Percentiles rank a stretch among this genome's conserved stretches.
Conservation (phyloP, 768 basidiomycete genomes). For the Suillus variegatus region DNA sequence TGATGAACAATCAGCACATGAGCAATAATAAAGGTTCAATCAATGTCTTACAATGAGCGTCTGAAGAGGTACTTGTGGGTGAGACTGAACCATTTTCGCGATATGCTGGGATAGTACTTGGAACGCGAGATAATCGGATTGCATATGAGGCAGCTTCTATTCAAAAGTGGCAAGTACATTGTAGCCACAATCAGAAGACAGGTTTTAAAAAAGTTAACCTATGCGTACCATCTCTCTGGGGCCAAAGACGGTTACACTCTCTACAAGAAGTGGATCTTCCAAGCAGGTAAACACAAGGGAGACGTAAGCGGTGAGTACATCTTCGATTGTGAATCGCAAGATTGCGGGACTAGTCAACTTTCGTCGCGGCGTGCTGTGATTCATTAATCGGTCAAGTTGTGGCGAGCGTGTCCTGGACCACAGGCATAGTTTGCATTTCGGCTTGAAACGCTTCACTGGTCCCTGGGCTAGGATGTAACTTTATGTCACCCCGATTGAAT, state of each 20-base stretch:
- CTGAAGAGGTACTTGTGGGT: slow-evolving; percentile 55
- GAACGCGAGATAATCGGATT: slow-evolving; percentile 67
- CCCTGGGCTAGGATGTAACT: neutral
- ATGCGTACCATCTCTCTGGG: slow-evolving; percentile 66
- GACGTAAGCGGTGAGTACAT: slow-evolving; percentile 69
- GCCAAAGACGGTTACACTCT: slow-evolving; percentile 70
- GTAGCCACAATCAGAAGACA: slow-evolving; percentile 9
- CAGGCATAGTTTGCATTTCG: slow-evolving; percentile 49
- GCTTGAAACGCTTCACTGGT: neutral
- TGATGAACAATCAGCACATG: slow-evolving; percentile 6
- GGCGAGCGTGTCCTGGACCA: slow-evolving; percentile 43
- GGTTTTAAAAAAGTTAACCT: slow-evolving; percentile 4
- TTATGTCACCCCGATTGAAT: slow-evolving; percentile 46
- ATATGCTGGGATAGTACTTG: slow-evolving; percentile 69
- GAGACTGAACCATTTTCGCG: slow-evolving; percentile 54
- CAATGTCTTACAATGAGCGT: slow-evolving; percentile 45
- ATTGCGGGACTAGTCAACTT: slow-evolving; percentile 33
- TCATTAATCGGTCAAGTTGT: slow-evolving; percentile 14
- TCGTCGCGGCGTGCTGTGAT: neutral
- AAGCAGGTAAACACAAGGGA: slow-evolving; percentile 42
- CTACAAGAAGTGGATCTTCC: slow-evolving; percentile 48
- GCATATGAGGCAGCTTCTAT: slow-evolving; percentile 68
- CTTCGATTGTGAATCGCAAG: slow-evolving; percentile 61
- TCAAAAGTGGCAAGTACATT: neutral
- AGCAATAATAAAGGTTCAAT: neutral